Evolutionary conservation across 139 green algal genomes (phyloP), one percentile per base, ranked within the genome.

Genomic region (Chlamydomonas incerta): DNA sequence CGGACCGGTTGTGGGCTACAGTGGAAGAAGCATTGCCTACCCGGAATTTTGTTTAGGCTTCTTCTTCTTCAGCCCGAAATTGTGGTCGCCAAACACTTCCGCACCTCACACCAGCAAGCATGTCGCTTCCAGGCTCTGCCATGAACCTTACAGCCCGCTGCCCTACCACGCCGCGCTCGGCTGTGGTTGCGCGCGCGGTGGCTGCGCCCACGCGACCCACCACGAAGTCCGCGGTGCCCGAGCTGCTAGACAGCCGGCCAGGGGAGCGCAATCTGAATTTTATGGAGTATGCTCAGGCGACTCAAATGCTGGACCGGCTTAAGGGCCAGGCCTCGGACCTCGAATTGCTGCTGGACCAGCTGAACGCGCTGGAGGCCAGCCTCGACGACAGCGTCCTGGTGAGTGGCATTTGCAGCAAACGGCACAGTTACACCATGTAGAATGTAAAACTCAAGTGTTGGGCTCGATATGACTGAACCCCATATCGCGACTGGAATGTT

Each of bases 141-240:
- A 66, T 31, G 18, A 83, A 72, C 50, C 35, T 60, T 63, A 4
- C 8, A 21, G 15, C 18, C 3, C 62, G 47, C 37, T 74, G 63
- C 77, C 41, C 57, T 50, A 13, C 29, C 18, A 21, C n/a, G 18
- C 3, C 46, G 24, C 79, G 79, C 11, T 75, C 79, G 9, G 24
- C 46, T n/a, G 79, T 85, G 5, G 47, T 85, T 26, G 33, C 50
- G n/a, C 79, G 79, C 24, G 65, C 79, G 33, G 79, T 85, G 50
- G 79, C 66, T 17, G 79, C 65, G 6, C 79, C 79, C 33, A 55
- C 66, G 24, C 65, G 66, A 31, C 79, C 65, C 21, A 52, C 41
- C 41, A 50, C 37, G 14, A 58, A 82, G 60, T 60, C 63, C 21
- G 79, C 55, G 21, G 35, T 60, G 47, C 62, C 80, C n/a, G 80